Base-by-base conservation (phyloP, 2,329 filamentous ascomycete species). In the Rutstroemia sp. region DNA sequence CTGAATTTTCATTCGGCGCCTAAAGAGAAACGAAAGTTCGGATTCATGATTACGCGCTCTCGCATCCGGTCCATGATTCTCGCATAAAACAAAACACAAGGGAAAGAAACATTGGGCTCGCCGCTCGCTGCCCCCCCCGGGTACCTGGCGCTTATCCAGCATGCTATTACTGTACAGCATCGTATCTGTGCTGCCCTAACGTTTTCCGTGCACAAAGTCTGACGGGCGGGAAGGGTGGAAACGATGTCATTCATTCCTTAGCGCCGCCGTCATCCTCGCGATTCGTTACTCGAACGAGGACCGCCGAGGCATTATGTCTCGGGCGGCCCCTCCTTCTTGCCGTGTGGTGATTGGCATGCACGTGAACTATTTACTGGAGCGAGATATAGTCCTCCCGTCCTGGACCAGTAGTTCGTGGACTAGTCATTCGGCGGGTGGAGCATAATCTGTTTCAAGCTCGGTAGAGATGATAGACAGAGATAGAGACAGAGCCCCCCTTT, bases 61-160 rank as follows among this genome's bases (percentile, higher is more conserved):
- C 12, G 18, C 27, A 30, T 30, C 41, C 23, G 45, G 52, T 34
- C 18, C 52, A 49, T 42, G 45, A 49, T 34, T 42, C 37, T 21
- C 27, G 41, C 9, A 23, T 10, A 37, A 30, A 14, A 6, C 23
- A 23, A 30, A 30, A 10, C 27, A 30, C 27, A 30, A 30, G 27
- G 27, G 27, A 30, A 30, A 23, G 23, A 23, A 23, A 23, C 27
- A 25, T 42, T 49, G 45, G 25, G 37, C 39, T 30, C 8, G 27
- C 27, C 5, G 23, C 23, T 5, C 23, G 23, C 23, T 23, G 23
- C 23, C 23, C 23, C n/a, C 49, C 30, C 52, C 37, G 52, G 34
- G 52, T 54, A 54, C 52, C 52, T 54, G 52, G 52, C 52, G 52
- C 45, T 54, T 54, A 49, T 30, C 16, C 37, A 23, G 23, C 23